Conservation (phyloP, 352 stramenopile genomes). For the Aphanomyces stellatus region DNA sequence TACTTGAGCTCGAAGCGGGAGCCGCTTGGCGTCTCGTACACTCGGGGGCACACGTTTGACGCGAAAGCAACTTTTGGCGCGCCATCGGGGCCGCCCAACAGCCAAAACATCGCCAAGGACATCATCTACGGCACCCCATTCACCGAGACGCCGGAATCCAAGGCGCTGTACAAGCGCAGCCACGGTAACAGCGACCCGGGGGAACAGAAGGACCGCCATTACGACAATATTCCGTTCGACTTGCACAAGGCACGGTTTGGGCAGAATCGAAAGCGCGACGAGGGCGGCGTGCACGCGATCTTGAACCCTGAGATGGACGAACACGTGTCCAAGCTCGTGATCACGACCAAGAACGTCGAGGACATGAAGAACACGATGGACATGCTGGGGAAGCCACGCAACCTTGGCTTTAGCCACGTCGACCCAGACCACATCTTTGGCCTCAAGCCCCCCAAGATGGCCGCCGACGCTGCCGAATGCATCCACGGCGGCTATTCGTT, state of each 20-base stretch:
- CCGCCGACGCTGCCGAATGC: constrained; percentile 52
- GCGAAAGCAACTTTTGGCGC: constrained; percentile 51
- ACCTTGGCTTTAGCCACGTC: constrained; percentile 32
- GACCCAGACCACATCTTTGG: constrained; percentile 56
- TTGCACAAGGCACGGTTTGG: constrained; percentile 65
- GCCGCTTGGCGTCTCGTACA: constrained; percentile 61
- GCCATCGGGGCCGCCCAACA: constrained; percentile 21
- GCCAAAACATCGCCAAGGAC: constrained; percentile 74
- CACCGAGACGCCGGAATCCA: constrained; percentile 49
- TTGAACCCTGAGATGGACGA: constrained; percentile 72
- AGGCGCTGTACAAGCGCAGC: constrained; percentile 66
- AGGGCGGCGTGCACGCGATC: constrained; percentile 39
- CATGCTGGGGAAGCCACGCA: constrained; percentile 56
- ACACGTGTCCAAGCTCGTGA: constrained; percentile 26
- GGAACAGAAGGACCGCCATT: constrained; percentile 81
- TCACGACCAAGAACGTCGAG: constrained; percentile 60
- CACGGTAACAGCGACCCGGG: constrained; percentile 70
- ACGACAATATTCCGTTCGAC: constrained; percentile 56
- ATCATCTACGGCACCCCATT: constrained; percentile 60
- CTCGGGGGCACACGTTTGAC: constrained; percentile 56
- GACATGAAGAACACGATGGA: constrained; percentile 67
- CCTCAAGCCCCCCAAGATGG: constrained; percentile 36
- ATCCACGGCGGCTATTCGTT: constrained; percentile 76
- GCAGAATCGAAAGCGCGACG: constrained; percentile 37
- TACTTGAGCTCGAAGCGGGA: constrained; percentile 77